Conservation (phyloP, 352 stramenopile species). For the Globisporangium irregulare region DNA sequence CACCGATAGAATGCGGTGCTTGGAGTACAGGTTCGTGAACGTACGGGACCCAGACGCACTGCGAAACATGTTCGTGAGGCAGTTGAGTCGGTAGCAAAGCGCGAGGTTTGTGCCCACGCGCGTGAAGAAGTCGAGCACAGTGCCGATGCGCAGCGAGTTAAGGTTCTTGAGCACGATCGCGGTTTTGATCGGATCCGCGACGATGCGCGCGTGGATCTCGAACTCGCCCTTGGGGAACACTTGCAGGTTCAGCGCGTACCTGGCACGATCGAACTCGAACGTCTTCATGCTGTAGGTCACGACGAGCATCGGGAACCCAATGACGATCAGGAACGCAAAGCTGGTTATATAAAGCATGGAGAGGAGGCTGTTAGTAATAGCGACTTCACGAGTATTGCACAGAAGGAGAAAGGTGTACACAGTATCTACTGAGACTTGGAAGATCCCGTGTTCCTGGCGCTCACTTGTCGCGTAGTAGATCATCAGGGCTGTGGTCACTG, state of each 20-base stretch:
- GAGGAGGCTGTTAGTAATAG: not conserved
- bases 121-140: slow-evolving; percentile 24
- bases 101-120: not conserved
- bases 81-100: not conserved
- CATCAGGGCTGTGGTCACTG: not conserved
- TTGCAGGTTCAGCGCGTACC: not conserved
- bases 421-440: not conserved
- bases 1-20: not conserved
- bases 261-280: not conserved
- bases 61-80: not conserved
- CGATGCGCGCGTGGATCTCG: not conserved
- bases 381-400: not conserved
- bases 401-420: not conserved
- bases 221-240: not conserved
- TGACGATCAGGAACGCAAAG: not conserved
- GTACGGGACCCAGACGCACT: not conserved
- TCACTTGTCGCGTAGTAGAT: not conserved
- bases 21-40: not conserved
- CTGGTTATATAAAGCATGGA: not conserved
- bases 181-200: not conserved
- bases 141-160: slow-evolving; percentile 32
- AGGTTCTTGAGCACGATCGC: slow-evolving; percentile 16
- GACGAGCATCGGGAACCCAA: not conserved
- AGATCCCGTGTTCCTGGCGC: not conserved
- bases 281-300: not conserved